Base-by-base conservation (phyloP, 2,329 filamentous ascomycete species). In the Botrytis medusae region DNA sequence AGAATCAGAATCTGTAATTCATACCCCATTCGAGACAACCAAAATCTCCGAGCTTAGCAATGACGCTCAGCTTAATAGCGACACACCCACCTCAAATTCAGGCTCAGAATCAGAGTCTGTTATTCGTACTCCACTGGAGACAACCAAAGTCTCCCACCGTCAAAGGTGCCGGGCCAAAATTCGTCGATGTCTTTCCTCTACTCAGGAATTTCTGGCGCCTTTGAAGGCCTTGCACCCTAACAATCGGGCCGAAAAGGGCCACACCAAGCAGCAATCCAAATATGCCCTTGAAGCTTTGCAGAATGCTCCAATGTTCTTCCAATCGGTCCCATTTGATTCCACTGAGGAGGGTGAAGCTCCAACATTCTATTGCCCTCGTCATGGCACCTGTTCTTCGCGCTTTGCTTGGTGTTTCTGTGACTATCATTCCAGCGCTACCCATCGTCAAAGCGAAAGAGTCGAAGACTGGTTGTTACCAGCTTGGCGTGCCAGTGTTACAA, bases 121-220 rank as follows among this genome's bases (percentile, higher is more conserved):
- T 14, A 42, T 67, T 32, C 37, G 57, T 16, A 72, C 20, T 2
- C 29, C 44, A 22, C 25, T 20, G 25, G n/a, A 67, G 22, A n/a
- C 22, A 25, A 40, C 34, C 4, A 57, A 51, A 22, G 8, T 42
- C 25, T 57, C 46, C 12, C 48, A 44, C 37, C 46, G 32, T 20
- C 61, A 64, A 32, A 63, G 42, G 8, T 70, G 14, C 32, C 54
- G 54, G 63, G 42, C 32, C 29, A 70, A 70, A 29, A 9, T 68
- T 44, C 61, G 57, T 16, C 25, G 22, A 54, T 54, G 25, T 44
- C 20, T 64, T 25, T 57, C 70, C 25, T 60, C 68, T 6, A 70
- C 68, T 44, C 68, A 70, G 12, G 59, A 70, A 18, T 18, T 70
- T 22, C 32, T 70, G 34, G 59, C 68, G 37, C 68, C 68, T n/a